phyloP scores from a whole-genome alignment of 495 filamentous ascomycete genomes.

The Penicillium verhagenii region DNA sequence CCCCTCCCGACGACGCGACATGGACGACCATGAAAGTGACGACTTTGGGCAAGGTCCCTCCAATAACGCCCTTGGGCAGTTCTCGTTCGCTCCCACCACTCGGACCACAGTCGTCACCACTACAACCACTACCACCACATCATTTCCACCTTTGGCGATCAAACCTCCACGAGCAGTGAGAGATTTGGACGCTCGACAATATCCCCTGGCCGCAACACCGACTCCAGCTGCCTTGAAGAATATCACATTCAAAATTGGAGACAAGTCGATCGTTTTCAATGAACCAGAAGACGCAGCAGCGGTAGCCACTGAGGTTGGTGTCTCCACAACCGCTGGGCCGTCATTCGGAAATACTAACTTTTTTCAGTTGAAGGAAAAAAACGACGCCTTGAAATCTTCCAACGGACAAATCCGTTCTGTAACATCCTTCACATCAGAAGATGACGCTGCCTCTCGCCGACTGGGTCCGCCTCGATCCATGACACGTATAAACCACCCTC shows the following conservation, averaged over 20 bases:
- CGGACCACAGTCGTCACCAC: conserved; percentile 83
- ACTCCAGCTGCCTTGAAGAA: conserved; percentile 74
- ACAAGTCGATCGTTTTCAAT: conserved; percentile 60
- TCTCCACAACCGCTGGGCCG: background rate
- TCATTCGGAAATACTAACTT: conserved; percentile 9
- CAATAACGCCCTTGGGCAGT: conserved; percentile 53
- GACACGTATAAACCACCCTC: conserved; percentile 27
- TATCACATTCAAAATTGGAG: conserved; percentile 70
- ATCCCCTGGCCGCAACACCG: conserved; percentile 77
- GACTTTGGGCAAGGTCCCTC: conserved; percentile 22
- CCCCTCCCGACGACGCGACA: conserved; percentile 21
- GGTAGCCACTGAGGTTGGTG: conserved; percentile 55
- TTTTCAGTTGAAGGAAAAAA: conserved; percentile 49
- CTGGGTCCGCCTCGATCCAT: conserved; percentile 25
- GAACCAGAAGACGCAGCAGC: conserved; percentile 62
- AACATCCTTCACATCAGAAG: conserved; percentile 38
- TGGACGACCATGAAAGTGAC: conserved; percentile 31
- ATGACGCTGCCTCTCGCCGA: conserved; percentile 26
- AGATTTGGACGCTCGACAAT: conserved; percentile 82
- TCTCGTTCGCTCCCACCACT: conserved; percentile 70
- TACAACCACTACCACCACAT: conserved; percentile 89
- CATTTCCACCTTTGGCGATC: conserved; percentile 79
- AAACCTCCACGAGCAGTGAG: conserved; percentile 69
- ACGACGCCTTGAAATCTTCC: conserved; percentile 49
- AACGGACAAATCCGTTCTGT: conserved; percentile 57